Percentiles rank a stretch among this genome's conserved stretches.
Evolutionary conservation across 208 protist genomes (phyloP).

Genomic region (Acanthamoeba healyi): DNA sequence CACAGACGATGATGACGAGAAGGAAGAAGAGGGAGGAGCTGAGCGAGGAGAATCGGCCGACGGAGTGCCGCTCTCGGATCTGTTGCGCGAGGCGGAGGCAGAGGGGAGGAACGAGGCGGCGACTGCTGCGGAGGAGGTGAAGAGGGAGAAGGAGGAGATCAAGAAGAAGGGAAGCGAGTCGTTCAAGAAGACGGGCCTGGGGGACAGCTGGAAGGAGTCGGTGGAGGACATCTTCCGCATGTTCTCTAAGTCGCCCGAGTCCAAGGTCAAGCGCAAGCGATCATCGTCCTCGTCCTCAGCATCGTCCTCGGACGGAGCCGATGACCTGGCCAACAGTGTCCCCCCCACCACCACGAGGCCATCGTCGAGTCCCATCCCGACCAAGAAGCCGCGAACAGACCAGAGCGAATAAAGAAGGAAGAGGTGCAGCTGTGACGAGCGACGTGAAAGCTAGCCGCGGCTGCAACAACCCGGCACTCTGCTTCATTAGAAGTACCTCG

Average conservation of each 20-base stretch:
- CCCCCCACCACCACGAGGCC: neutral
- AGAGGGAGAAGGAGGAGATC: slow-evolving; percentile 40
- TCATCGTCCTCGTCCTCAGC: neutral
- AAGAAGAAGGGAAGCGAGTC: slow-evolving; percentile 19
- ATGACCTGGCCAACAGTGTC: neutral
- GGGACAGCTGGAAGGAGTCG: slow-evolving; percentile 55
- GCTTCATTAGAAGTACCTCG: neutral
- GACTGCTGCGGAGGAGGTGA: neutral
- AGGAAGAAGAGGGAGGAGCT: neutral
- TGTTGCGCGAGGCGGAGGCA: neutral
- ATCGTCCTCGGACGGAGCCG: neutral
- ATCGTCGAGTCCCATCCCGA: neutral
- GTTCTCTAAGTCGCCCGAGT: slow-evolving; percentile 58
- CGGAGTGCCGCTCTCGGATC: neutral
- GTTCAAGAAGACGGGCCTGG: slow-evolving; percentile 56
- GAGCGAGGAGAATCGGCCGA: neutral
- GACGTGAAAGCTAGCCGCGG: too few species aligned
- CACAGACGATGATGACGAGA: neutral
- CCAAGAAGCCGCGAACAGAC: neutral
- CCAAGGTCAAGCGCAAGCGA: slow-evolving; percentile 34
- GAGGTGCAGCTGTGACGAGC: neutral
- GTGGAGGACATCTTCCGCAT: slow-evolving; percentile 63
- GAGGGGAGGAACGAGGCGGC: neutral
- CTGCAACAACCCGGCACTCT: too few species aligned
- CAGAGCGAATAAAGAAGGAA: neutral